phyloP scores from a whole-genome alignment of 768 basidiomycete genomes.

The Xerocomellus amylosporus region DNA sequence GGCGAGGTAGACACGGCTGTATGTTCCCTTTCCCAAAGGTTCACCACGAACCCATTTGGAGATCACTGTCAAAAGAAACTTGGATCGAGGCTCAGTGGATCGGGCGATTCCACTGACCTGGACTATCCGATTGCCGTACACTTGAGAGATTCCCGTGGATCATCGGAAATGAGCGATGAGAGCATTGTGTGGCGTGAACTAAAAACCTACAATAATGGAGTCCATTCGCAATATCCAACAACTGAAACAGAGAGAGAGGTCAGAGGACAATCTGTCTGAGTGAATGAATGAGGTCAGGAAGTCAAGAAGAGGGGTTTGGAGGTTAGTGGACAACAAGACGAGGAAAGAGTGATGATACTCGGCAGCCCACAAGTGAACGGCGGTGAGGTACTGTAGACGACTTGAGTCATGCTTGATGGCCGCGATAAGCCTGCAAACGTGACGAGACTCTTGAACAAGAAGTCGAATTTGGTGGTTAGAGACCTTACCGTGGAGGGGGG shows the following conservation, averaged over 20 bases:
- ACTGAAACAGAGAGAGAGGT: neutral
- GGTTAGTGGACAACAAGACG: too few relatives aligned
- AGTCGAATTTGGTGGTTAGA: too few relatives aligned
- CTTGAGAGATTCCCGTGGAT: conserved; percentile 8
- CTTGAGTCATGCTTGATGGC: too few relatives aligned
- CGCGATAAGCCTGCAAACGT: too few relatives aligned
- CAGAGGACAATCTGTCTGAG: too few relatives aligned
- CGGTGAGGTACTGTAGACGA: too few relatives aligned
- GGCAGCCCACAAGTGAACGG: too few relatives aligned
- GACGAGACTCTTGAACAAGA: too few relatives aligned
- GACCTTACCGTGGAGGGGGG: too few relatives aligned
- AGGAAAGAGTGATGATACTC: too few relatives aligned
- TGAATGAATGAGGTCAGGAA: too few relatives aligned
- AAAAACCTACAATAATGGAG: conserved; percentile 4
- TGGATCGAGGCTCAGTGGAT: conserved; percentile 8
- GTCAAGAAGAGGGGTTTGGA: too few relatives aligned
- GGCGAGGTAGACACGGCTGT: conserved; percentile 92
- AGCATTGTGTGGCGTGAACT: neutral
- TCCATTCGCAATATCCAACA: conserved; percentile 8
- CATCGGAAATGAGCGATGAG: conserved; percentile 1
- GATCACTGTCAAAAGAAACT: conserved; percentile 45
- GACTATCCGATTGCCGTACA: conserved; percentile 29
- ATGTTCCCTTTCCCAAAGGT: conserved; percentile 91
- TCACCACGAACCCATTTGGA: conserved; percentile 97
- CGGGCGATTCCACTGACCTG: conserved; percentile 48